Percentiles rank a stretch among this genome's conserved stretches.
Evolutionary conservation across 495 filamentous ascomycete species (phyloP).

Genomic region (Aspergillus homomorphus): DNA sequence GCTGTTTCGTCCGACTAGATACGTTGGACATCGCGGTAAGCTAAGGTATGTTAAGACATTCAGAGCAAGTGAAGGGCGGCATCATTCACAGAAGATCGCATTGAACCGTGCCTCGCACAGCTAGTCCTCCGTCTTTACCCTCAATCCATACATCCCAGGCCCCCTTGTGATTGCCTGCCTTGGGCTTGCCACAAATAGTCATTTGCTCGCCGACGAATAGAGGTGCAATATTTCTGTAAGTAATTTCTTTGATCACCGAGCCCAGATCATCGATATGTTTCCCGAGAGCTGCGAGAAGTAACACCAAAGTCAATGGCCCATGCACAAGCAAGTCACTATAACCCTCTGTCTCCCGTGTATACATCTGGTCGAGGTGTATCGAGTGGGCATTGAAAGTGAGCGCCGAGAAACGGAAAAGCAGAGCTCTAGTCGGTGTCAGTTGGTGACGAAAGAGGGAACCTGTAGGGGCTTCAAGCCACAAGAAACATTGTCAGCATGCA

Average conservation of each 20-base stretch:
- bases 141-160: slow-evolving; percentile 68
- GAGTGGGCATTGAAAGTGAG: slow-evolving; percentile 82
- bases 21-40: no score
- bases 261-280: slow-evolving; percentile 39
- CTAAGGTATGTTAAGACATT: neutral
- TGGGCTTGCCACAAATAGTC: slow-evolving; percentile 53
- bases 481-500: slow-evolving; percentile 20
- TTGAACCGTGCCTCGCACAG: slow-evolving; percentile 54
- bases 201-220: slow-evolving; percentile 69
- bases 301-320: slow-evolving; percentile 73
- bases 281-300: slow-evolving; percentile 66
- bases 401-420: slow-evolving; percentile 83
- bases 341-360: slow-evolving; percentile 67
- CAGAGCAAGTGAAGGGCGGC: neutral
- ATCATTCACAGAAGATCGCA: neutral
- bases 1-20: no score
- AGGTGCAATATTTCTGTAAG: slow-evolving; percentile 81
- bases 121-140: slow-evolving; percentile 53
- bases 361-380: slow-evolving; percentile 77
- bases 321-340: slow-evolving; percentile 76
- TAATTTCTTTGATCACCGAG: slow-evolving; percentile 48
- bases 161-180: slow-evolving; percentile 17
- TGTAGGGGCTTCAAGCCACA: slow-evolving; percentile 28
- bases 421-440: slow-evolving; percentile 57
- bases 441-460: slow-evolving; percentile 57